Base-by-base conservation (phyloP, 1,139 yeast genomes). In the Hansenula sp. region DNA sequence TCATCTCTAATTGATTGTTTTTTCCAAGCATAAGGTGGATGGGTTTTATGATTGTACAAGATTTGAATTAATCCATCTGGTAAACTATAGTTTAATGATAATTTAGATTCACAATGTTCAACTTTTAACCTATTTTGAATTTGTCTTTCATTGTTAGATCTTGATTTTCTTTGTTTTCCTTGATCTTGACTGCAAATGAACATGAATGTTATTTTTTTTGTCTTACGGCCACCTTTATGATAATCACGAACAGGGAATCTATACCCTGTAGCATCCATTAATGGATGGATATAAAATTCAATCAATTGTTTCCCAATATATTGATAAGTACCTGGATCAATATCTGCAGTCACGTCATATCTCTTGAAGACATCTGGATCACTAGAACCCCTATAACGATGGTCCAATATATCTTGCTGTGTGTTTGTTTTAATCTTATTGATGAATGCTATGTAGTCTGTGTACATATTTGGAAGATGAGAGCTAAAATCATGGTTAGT, bases 111-210 rank as follows among this genome's bases (percentile, higher is more conserved):
- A 43, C 75, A 70, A 13, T 61, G 59, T 44, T 66, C 68, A 3
- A 66, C 63, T 51, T 70, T 70, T 40, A 70, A 50, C 48, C 61
- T 65, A 52, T 70, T 70, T 12, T 58, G 48, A 17, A 67, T 61
- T 21, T 53, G 60, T 42, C 72, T 59, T 43, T 66, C 65, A 40
- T 63, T 59, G 12, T 60, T 65, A 36, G 72, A 63, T 43, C 73
- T 53, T 12, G 72, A 66, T 44, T 64, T 66, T 40, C 75, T 60
- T 47, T 70, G 70, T 33, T 66, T 61, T 9, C 61, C 53, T 41
- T 59, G 63, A 47, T 70, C 75, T 47, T 70, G 74, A 3, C 72
- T 65, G 45, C 75, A 70, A 18, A 70, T 63, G 47, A 67, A 70
- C 65, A 64, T 65, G 59, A 71, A 68, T 2, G 71, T 57, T 33